Evolutionary conservation across 768 basidiomycete species (phyloP).

Genomic region (Pisolithus orientalis): DNA sequence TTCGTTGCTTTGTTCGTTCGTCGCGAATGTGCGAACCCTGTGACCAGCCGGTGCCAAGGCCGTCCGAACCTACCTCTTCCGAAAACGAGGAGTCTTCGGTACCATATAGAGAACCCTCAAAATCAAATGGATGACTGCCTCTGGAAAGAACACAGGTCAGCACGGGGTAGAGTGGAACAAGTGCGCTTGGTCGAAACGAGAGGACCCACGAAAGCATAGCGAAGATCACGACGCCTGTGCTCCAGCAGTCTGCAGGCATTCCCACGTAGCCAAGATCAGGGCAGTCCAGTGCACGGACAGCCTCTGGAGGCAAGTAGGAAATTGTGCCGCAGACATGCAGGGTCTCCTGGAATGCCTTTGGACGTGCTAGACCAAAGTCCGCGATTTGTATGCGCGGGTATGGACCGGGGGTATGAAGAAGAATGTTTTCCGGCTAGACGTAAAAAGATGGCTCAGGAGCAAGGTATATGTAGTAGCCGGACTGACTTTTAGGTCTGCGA

Average conservation of each 20-base stretch:
- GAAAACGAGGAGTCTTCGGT: slow-evolving; percentile 7
- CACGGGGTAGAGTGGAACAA: not conserved
- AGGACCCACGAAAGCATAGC: slow-evolving; percentile 74
- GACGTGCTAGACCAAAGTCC: slow-evolving; percentile 81
- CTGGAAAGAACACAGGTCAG: slow-evolving; percentile 29
- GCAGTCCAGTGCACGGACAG: slow-evolving; percentile 70
- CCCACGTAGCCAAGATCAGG: slow-evolving; percentile 68
- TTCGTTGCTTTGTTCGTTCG: slow-evolving; percentile 59
- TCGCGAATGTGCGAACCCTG: slow-evolving; percentile 42
- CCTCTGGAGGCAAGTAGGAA: slow-evolving; percentile 81
- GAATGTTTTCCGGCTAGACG: slow-evolving; percentile 73
- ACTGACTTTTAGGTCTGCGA: slow-evolving; percentile 59
- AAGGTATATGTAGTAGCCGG: not conserved
- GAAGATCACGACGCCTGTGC: slow-evolving; percentile 73
- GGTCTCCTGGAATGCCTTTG: slow-evolving; percentile 74
- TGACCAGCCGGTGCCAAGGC: slow-evolving; percentile 14
- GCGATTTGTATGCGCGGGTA: slow-evolving; percentile 83
- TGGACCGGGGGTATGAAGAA: slow-evolving; percentile 71
- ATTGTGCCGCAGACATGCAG: slow-evolving; percentile 86
- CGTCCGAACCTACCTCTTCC: slow-evolving; percentile 25
- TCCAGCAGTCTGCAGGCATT: slow-evolving; percentile 91
- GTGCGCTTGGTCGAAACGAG: not conserved
- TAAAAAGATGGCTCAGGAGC: not conserved
- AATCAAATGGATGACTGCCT: slow-evolving; percentile 75
- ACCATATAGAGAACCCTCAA: slow-evolving; percentile 30